A percentile compares a stretch with the other conserved stretches of the same genome.
Evolutionary conservation across 768 basidiomycete species (phyloP).

Genomic region (Pulveroboletus sp.): DNA sequence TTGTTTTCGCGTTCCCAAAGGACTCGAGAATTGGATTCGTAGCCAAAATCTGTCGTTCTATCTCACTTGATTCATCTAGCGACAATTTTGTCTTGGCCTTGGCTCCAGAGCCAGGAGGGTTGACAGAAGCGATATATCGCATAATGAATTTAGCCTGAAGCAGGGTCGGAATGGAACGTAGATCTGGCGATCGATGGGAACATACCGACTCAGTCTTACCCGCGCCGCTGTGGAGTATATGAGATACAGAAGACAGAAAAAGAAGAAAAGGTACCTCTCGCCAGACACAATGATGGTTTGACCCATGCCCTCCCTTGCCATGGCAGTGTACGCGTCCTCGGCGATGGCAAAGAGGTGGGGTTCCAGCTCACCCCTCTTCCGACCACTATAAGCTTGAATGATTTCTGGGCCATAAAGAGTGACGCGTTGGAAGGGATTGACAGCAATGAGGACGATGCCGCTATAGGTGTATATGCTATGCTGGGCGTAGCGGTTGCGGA

Average conservation of each 20-base stretch:
- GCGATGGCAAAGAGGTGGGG: conserved; percentile 99
- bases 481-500: conserved; percentile 92
- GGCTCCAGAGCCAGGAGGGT: conserved; percentile 63
- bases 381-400: conserved; percentile 93
- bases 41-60: conserved; percentile 94
- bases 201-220: conserved; percentile 97
- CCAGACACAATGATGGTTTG: conserved; percentile 99
- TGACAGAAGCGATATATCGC: conserved; percentile 97
- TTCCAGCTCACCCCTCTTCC: conserved; percentile 90
- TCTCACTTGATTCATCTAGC: conserved; percentile 85
- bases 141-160: conserved; percentile 94
- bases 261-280: conserved; percentile 64
- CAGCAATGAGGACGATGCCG: conserved; percentile 96
- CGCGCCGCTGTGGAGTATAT: conserved; percentile 68
- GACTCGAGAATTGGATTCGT: conserved; percentile 99
- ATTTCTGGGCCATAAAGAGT: conserved; percentile 96
- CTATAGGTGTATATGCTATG: conserved; percentile 99
- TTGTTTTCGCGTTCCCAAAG: conserved; percentile 99
- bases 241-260: conserved; percentile 6
- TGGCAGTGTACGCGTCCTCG: conserved; percentile 97
- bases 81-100: conserved; percentile 67
- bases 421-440: conserved; percentile 98
- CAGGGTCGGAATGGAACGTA: conserved; percentile 1
- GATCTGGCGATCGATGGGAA: background rate
- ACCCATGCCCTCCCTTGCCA: conserved; percentile 89